A percentile compares a stretch with the other conserved stretches of the same genome.
Evolutionary conservation across 805 yeast species (phyloP).

Genomic region (Suhomyces sp.): DNA sequence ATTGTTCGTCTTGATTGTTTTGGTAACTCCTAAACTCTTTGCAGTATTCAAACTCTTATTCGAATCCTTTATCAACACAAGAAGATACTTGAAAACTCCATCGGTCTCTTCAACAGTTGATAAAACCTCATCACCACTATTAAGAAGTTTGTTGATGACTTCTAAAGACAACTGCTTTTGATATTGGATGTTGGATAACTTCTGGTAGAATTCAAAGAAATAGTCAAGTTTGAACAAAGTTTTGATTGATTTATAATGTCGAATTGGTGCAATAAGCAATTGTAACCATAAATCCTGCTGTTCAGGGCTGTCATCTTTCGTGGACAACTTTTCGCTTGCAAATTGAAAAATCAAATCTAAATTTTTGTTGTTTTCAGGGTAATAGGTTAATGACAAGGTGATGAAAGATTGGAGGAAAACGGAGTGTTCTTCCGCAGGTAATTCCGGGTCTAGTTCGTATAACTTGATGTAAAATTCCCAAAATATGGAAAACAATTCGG

Average conservation of each 20-base stretch:
- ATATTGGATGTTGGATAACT: constrained; percentile 48
- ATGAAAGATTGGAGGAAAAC: constrained; percentile 65
- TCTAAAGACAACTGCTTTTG: constrained; percentile 60
- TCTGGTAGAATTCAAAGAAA: constrained; percentile 52
- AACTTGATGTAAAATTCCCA: constrained; percentile 63
- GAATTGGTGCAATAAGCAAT: constrained; percentile 50
- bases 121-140: constrained; percentile 30
- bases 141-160: constrained; percentile 58
- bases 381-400: constrained; percentile 62
- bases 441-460: constrained; percentile 56
- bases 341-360: constrained; percentile 61
- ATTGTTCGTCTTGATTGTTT: constrained; percentile 28
- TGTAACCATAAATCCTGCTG: constrained; percentile 39
- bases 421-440: constrained; percentile 66
- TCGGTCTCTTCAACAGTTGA: constrained; percentile 49
- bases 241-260: constrained; percentile 39
- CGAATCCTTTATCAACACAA: constrained; percentile 49
- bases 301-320: constrained; percentile 10
- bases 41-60: constrained; percentile 31
- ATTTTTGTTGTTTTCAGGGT: constrained; percentile 59
- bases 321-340: constrained; percentile 43
- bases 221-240: constrained; percentile 45
- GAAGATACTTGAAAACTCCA: constrained; percentile 58
- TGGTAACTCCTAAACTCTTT: constrained; percentile 40
- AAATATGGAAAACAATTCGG: constrained; percentile 56